A percentile compares a stretch with the other conserved stretches of the same genome.
phyloP scores from a whole-genome alignment of 1,139 yeast genomes.

The Geotrichum australiense region DNA sequence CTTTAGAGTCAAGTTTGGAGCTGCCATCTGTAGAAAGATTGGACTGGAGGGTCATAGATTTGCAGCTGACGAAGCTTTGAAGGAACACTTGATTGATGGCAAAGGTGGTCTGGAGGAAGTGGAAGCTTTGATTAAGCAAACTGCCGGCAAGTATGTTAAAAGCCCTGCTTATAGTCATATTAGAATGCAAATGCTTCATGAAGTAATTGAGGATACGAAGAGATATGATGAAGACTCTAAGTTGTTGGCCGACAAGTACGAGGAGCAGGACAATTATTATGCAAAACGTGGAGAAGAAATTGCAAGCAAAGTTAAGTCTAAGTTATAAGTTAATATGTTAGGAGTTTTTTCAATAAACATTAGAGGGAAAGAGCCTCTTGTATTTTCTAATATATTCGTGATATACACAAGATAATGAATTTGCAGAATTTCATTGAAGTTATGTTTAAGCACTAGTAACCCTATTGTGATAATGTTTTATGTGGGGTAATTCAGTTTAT shows the following conservation, averaged over 20 bases:
- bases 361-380: too few relatives aligned
- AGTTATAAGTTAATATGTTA: background rate
- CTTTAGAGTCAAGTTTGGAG: constrained; percentile 31
- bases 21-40: constrained; percentile 27
- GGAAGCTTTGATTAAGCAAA: constrained; percentile 26
- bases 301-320: background rate
- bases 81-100: constrained; percentile 30
- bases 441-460: too few relatives aligned
- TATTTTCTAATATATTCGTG: too few relatives aligned
- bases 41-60: constrained; percentile 33
- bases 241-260: constrained; percentile 1
- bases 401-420: too few relatives aligned
- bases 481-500: too few relatives aligned
- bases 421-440: too few relatives aligned
- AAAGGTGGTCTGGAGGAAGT: constrained; percentile 32
- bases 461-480: too few relatives aligned
- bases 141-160: constrained; percentile 21
- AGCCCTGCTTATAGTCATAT: constrained; percentile 31
- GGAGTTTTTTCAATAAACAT: too few relatives aligned
- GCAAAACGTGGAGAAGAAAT: constrained; percentile 1
- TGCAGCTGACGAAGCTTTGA: constrained; percentile 31
- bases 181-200: constrained; percentile 29
- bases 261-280: constrained; percentile 10
- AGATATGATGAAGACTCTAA: constrained; percentile 19
- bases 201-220: constrained; percentile 26